These are phyloP conservation scores for Combretum micranthum DNA, from an alignment of 345 rosid genomes.

Conservation along the genomic window DNA sequence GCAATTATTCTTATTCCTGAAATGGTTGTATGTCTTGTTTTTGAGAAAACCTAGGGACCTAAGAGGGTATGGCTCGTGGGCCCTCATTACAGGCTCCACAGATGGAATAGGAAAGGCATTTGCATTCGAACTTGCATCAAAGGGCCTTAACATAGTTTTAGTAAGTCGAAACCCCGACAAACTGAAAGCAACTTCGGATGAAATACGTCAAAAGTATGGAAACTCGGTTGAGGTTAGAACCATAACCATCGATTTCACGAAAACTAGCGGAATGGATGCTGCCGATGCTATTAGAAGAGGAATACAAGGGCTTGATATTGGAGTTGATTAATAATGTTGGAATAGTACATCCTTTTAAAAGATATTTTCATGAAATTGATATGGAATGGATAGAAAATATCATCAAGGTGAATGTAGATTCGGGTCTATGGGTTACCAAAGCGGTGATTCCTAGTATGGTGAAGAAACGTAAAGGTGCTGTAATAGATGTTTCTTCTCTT, in stretches of 20 bases:
- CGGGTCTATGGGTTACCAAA: constrained; percentile 24
- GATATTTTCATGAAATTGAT: constrained; percentile 35
- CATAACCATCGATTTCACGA: constrained; percentile 27
- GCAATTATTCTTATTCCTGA: constrained; percentile 5
- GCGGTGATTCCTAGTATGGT: constrained; percentile 27
- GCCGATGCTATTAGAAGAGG: constrained; percentile 20
- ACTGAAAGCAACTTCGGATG: constrained; percentile 18
- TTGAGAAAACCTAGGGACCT: constrained; percentile 26
- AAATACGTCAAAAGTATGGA: constrained; percentile 12
- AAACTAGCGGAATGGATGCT: constrained; percentile 12
- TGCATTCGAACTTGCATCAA: constrained; percentile 26
- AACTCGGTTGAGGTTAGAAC: constrained; percentile 15
- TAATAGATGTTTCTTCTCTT: constrained; percentile 29
- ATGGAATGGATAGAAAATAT: constrained; percentile 23
- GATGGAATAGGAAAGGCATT: constrained; percentile 34
- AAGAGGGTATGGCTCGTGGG: constrained; percentile 34
- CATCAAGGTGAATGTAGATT: constrained; percentile 29
- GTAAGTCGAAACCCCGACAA: constrained; percentile 28
- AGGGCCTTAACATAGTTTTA: constrained; percentile 26
- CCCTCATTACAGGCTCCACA: constrained; percentile 30
- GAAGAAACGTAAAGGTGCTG: constrained; percentile 33
- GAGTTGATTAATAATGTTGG: constrained; percentile 34
- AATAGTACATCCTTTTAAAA: constrained; percentile 27
- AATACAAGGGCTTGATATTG: constrained; percentile 23
- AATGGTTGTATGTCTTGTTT: constrained; percentile 25